Evolutionary conservation across 257 asterid species (phyloP).

Genomic region (Echium plantagineum): DNA sequence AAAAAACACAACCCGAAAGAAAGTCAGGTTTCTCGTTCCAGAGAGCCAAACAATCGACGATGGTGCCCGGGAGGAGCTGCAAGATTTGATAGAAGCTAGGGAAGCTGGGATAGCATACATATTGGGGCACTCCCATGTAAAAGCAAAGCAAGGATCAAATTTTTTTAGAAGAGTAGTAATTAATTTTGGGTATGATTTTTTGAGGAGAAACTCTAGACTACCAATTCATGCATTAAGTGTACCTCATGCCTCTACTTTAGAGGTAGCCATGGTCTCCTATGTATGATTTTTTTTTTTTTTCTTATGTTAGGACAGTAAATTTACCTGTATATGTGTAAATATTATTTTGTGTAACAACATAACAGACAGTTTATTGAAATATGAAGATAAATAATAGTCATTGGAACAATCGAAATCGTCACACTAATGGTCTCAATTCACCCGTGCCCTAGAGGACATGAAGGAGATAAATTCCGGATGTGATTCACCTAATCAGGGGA

Average conservation of each 20-base stretch:
- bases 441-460: too few relatives aligned
- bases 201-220: slow-evolving; percentile 75
- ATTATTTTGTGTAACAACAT: too few relatives aligned
- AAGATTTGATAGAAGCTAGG: slow-evolving; percentile 78
- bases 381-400: too few relatives aligned
- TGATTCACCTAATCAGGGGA: too few relatives aligned
- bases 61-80: slow-evolving; percentile 34
- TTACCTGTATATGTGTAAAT: too few relatives aligned
- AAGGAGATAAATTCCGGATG: too few relatives aligned
- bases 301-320: too few relatives aligned
- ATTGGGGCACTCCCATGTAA: slow-evolving; percentile 71
- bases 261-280: slow-evolving; percentile 89
- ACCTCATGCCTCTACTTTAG: slow-evolving; percentile 86
- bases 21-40: slow-evolving; percentile 65
- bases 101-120: slow-evolving; percentile 82
- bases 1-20: slow-evolving; percentile 27
- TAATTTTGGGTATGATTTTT: slow-evolving; percentile 69
- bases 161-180: slow-evolving; percentile 52
- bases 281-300: slow-evolving; percentile 30
- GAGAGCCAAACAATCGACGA: slow-evolving; percentile 45
- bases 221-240: slow-evolving; percentile 48
- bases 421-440: too few relatives aligned
- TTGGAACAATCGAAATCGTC: too few relatives aligned
- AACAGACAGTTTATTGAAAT: too few relatives aligned
- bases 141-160: slow-evolving; percentile 77